These are phyloP conservation scores for Delphinella strobiligena DNA, from an alignment of 2,329 filamentous ascomycete genomes.

Conservation along the genomic window DNA sequence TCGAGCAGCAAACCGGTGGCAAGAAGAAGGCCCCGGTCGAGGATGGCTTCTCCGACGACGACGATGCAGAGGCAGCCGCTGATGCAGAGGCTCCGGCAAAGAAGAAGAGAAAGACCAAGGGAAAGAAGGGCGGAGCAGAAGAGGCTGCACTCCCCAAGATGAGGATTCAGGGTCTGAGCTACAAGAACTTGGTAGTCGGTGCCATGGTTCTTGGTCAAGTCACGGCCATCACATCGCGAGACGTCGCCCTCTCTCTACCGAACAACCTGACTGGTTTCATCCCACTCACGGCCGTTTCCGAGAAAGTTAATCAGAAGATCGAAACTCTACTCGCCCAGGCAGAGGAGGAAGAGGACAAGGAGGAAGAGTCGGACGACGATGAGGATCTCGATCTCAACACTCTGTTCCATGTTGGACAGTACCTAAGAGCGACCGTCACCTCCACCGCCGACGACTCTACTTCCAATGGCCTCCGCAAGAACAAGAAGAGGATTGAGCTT, in stretches of 20 bases:
- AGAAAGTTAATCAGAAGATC: conserved; percentile 62
- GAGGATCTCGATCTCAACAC: conserved; percentile 58
- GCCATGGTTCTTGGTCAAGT: conserved; percentile 82
- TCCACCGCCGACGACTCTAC: conserved; percentile 60
- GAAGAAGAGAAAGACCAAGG: conserved; percentile 39
- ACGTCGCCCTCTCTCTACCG: conserved; percentile 71
- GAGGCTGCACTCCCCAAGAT: conserved; percentile 39
- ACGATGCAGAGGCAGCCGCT: conserved; percentile 20
- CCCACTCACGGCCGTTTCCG: conserved; percentile 83
- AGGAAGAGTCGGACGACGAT: conserved; percentile 37
- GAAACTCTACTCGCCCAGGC: conserved; percentile 53
- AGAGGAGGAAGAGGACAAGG: conserved; percentile 43
- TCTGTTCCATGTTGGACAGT: conserved; percentile 76
- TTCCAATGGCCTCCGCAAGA: conserved; percentile 40
- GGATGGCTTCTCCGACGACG: conserved; percentile 29
- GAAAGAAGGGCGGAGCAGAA: conserved; percentile 26
- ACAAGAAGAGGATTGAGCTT: conserved; percentile 73
- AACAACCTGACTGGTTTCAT: conserved; percentile 90
- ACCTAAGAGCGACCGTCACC: conserved; percentile 70
- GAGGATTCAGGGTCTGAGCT: conserved; percentile 71
- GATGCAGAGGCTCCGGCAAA: conserved; percentile 30
- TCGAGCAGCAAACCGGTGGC: conserved; percentile 58
- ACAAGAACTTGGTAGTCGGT: conserved; percentile 68
- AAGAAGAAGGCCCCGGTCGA: conserved; percentile 44
- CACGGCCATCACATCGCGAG: conserved; percentile 64